Evolutionary conservation across 192 early-diverging fungal species (phyloP).

Genomic region (Mortierella alpina): DNA sequence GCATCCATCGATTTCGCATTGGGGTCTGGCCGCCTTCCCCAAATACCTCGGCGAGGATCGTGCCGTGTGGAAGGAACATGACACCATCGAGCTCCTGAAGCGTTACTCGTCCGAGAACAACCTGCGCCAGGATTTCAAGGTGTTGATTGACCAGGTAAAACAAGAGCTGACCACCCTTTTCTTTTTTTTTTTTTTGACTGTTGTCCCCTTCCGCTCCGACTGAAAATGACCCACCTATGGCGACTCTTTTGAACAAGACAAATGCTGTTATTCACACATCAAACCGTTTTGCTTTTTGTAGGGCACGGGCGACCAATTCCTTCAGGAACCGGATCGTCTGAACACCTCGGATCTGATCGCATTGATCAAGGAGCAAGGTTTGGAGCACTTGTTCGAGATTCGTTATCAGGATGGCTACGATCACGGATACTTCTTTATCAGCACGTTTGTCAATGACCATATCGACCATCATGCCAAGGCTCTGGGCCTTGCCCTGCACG

Average conservation of each 20-base stretch:
- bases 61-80: slow-evolving; percentile 76
- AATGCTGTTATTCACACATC: slow-evolving; percentile 14
- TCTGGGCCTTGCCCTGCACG: slow-evolving; percentile 26
- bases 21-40: slow-evolving; percentile 85
- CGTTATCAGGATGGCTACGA: slow-evolving; percentile 86
- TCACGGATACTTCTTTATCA: slow-evolving; percentile 89
- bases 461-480: slow-evolving; percentile 77
- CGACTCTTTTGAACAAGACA: slow-evolving; percentile 46
- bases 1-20: slow-evolving; percentile 74
- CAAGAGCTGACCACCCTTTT: neutral
- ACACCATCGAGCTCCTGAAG: slow-evolving; percentile 78
- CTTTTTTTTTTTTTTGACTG: slow-evolving; percentile 6
- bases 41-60: slow-evolving; percentile 76
- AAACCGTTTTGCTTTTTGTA: slow-evolving; percentile 55
- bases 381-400: slow-evolving; percentile 63
- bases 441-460: slow-evolving; percentile 82
- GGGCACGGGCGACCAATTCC: slow-evolving; percentile 79
- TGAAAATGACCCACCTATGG: neutral
- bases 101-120: slow-evolving; percentile 44
- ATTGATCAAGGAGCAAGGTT: slow-evolving; percentile 54
- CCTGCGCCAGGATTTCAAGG: slow-evolving; percentile 28
- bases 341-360: slow-evolving; percentile 68
- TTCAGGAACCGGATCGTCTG: slow-evolving; percentile 69
- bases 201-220: neutral
- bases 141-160: slow-evolving; percentile 45